These are phyloP conservation scores for Corchorus olitorius DNA, from an alignment of 345 rosid species.

Conservation along the genomic window DNA sequence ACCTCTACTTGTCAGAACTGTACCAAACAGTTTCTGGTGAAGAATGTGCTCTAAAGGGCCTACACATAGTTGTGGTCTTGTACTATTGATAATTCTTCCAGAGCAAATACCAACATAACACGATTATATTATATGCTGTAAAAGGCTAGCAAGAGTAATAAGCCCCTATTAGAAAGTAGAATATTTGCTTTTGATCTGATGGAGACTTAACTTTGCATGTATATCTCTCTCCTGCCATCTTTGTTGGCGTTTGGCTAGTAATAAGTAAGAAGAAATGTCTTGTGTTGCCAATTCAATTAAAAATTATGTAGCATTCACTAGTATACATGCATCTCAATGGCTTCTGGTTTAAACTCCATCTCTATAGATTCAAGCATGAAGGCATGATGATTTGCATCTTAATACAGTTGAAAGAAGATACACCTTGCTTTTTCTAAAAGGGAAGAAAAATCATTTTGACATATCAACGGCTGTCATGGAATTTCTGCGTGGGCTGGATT, in stretches of 20 bases:
- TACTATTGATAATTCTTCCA: background rate
- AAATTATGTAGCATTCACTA: background rate
- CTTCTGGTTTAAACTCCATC: background rate
- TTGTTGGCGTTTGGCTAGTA: background rate
- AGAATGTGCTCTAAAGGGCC: slow-evolving; percentile 7
- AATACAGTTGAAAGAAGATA: background rate
- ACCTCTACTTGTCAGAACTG: background rate
- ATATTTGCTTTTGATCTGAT: background rate
- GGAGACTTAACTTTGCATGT: background rate
- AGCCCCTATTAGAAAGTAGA: background rate
- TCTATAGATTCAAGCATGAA: slow-evolving; percentile 5
- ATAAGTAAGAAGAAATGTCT: background rate
- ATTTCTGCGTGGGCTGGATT: background rate
- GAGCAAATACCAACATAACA: background rate
- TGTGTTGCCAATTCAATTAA: background rate
- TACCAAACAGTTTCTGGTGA: background rate
- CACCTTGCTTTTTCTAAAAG: background rate
- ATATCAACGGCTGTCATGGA: background rate
- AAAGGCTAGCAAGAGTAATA: background rate
- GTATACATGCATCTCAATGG: background rate
- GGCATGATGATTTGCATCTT: slow-evolving; percentile 9
- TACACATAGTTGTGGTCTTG: background rate
- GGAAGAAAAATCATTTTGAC: background rate
- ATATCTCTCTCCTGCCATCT: background rate
- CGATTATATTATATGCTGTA: background rate